Base-by-base conservation (phyloP, 2,329 filamentous ascomycete genomes). In the Talaromyces verruculosus region DNA sequence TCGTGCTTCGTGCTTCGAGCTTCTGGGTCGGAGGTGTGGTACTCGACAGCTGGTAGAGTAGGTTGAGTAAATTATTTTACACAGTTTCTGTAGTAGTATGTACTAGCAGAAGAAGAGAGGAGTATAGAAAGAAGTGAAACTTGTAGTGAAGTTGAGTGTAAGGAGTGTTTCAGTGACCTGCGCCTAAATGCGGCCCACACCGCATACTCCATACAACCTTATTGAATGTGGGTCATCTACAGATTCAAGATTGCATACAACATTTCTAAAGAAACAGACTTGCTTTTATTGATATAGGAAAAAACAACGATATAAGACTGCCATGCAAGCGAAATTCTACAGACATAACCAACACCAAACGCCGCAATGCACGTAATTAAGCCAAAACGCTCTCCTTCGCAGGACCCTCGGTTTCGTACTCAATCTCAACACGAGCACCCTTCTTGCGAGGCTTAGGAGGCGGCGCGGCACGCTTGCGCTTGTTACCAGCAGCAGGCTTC, bases 391-490 rank as follows among this genome's bases (percentile, higher is more conserved):
- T 79, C 71, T 85, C 82, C 69, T 82, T 81, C 55, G 82, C 83
- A 72, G 86, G 86, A 64, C 83, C 83, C 78, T 92, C 90, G 66
- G 89, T 87, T 79, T 93, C 90, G 76, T 91, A 90, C 80, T 94
- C 90, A 77, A 92, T 92, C 80, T 92, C 88, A 84, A 84, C 88
- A 78, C 72, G 88, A 78, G 81, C 87, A 79, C 82, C 79, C 80
- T 88, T 88, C 81, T 88, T 88, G 72, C 83, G 82, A 22, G 85
- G 81, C 74, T 86, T 86, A 17, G 82, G 72, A 15, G 82, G 79
- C 11, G 84, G 81, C 37, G 82, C 81, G 62, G 77, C 73, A 66
- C 84, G 79, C 78, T 89, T 89, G 70, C 86, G 82, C 78, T 88
- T 88, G 73, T 81, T 70, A 70, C 84, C 75, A 80, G 82, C 67